Evolutionary conservation across 2,329 filamentous ascomycete genomes (phyloP).

Genomic region (Aureobasidium sp.): DNA sequence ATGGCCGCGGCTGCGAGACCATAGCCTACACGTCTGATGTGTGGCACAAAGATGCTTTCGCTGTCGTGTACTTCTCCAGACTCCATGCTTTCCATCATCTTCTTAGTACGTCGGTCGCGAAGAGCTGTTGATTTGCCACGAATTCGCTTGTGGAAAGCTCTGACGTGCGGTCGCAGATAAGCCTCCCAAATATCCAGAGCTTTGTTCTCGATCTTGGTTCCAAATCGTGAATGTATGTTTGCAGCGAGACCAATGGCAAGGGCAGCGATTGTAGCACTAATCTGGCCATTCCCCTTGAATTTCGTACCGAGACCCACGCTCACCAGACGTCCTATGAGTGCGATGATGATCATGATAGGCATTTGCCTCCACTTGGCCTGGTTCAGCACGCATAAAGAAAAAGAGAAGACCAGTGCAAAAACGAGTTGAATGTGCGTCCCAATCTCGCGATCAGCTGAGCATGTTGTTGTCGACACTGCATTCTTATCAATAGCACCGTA

Average conservation of each 20-base stretch:
- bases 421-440: conserved; percentile 52
- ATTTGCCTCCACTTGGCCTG: conserved; percentile 73
- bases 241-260: conserved; percentile 68
- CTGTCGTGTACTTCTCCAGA: conserved; percentile 15
- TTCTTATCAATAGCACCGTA: conserved; percentile 41
- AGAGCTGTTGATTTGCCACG: conserved; percentile 22
- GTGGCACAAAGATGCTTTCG: conserved; percentile 24
- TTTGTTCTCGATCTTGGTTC: conserved; percentile 49
- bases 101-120: conserved; percentile 15
- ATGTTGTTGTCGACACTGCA: conserved; percentile 36
- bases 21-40: conserved; percentile 50
- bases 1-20: conserved; percentile 77
- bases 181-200: conserved; percentile 47
- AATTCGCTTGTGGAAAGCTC: conserved; percentile 18
- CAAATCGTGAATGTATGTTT: conserved; percentile 68
- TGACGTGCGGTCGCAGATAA: conserved; percentile 33
- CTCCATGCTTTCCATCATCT: conserved; percentile 19
- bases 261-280: conserved; percentile 70
- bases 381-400: conserved; percentile 70
- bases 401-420: conserved; percentile 65
- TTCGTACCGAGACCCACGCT: conserved; percentile 63
- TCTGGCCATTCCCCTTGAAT: conserved; percentile 62
- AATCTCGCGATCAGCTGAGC: conserved; percentile 34
- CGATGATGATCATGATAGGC: conserved; percentile 67
- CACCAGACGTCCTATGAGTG: conserved; percentile 64